Percentiles rank a stretch among this genome's conserved stretches.
These are phyloP conservation scores for Dendrobium chrysotoxum DNA, from an alignment of 106 monocot species.

Conservation along the genomic window DNA sequence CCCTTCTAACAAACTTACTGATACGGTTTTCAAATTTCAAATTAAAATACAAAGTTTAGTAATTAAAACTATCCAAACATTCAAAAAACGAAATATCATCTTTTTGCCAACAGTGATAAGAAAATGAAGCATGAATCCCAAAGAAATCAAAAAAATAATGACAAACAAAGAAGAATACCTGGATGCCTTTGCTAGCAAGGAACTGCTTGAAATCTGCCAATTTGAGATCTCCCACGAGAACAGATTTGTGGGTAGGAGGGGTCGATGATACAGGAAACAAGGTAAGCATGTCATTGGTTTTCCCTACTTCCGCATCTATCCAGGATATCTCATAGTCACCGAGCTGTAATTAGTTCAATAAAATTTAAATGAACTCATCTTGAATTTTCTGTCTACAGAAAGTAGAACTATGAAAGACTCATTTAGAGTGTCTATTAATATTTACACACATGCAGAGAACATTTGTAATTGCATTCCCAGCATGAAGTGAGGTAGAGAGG, in stretches of 20 bases:
- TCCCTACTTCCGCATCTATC: slow-evolving; percentile 78
- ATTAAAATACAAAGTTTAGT: background rate
- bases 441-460: background rate
- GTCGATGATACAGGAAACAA: slow-evolving; percentile 66
- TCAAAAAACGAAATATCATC: background rate
- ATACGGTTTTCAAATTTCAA: too few relatives aligned
- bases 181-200: slow-evolving; percentile 77
- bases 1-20: too few relatives aligned
- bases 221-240: slow-evolving; percentile 91
- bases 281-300: slow-evolving; percentile 52
- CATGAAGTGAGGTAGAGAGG: background rate
- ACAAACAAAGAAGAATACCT: slow-evolving; percentile 25
- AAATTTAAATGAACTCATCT: background rate
- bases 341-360: slow-evolving; percentile 44
- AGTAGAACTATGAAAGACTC: background rate
- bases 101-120: background rate
- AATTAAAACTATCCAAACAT: background rate
- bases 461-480: background rate
- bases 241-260: slow-evolving; percentile 75
- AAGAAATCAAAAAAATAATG: background rate
- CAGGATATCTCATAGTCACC: slow-evolving; percentile 93
- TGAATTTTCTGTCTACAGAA: background rate
- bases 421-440: slow-evolving; percentile 3
- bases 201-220: slow-evolving; percentile 97
- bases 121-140: background rate